Base-by-base conservation (phyloP, 805 yeast genomes). In the Candida multigemmis region DNA sequence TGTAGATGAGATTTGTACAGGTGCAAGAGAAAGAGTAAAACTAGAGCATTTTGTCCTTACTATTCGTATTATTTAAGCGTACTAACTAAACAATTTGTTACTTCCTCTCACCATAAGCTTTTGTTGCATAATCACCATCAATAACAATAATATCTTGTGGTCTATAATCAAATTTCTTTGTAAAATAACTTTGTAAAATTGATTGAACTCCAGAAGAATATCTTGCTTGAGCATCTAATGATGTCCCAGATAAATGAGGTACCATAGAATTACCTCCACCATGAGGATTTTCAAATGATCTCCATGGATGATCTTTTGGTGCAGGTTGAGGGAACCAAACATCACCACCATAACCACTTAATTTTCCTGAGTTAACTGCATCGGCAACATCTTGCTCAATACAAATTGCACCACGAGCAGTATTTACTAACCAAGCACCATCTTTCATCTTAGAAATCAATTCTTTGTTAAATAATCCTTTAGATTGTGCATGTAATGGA, bases 251-350 rank as follows among this genome's bases (percentile, higher is more conserved):
- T 40, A 75, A 71, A 48, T 80, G 91, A 12, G 87, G 86, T 27
- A 85, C 77, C 89, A 81, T 79, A 28, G 87, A 89, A 42, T 82
- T 81, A 38, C 89, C 89, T 19, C 72, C 81, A 33, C 78, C 79
- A 38, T 64, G 69, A 44, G 68, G 59, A 68, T 78, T 77, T 25
- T 58, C 47, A 74, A 79, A 69, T 7, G 61, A 30, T 64, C 85
- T 67, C 91, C 91, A 81, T 38, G 86, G 86, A 46, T 79, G 86
- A 50, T 66, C 67, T 29, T 60, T 57, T 37, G 86, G 85, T 15
- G 89, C 82, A 22, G 93, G 93, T 54, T 81, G 93, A n/a, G 77
- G 78, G 60, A 45, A 68, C 85, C 89, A 80, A 27, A 81, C 91
- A 53, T 81, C 91, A 41, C 89, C 91, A 43, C 87, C 91, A 48